Evolutionary conservation across 352 stramenopile species (phyloP).

Genomic region (Plasmopara viticola): DNA sequence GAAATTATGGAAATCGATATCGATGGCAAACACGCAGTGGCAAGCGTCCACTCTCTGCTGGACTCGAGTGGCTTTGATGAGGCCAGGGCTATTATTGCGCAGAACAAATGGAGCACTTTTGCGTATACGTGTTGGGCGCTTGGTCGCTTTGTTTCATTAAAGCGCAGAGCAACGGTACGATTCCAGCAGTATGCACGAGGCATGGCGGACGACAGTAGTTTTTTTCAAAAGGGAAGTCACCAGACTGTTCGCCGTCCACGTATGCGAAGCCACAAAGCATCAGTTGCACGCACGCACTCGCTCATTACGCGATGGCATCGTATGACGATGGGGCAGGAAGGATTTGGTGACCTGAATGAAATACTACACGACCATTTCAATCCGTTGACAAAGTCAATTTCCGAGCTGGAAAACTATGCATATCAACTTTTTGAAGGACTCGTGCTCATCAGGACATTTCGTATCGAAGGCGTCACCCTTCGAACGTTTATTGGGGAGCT

Average conservation of each 20-base stretch:
- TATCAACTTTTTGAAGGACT: constrained; percentile 61
- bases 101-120: constrained; percentile 76
- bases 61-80: constrained; percentile 65
- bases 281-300: constrained; percentile 43
- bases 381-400: constrained; percentile 46
- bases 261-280: constrained; percentile 31
- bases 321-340: constrained; percentile 39
- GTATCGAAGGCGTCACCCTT: constrained; percentile 42
- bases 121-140: constrained; percentile 57
- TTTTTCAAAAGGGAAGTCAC: too few species aligned
- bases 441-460: constrained; percentile 58
- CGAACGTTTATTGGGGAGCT: constrained; percentile 51
- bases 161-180: constrained; percentile 17
- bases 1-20: constrained; percentile 23
- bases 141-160: constrained; percentile 43
- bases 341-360: constrained; percentile 29
- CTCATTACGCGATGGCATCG: constrained; percentile 58
- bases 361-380: constrained; percentile 53
- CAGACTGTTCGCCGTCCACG: constrained; percentile 8
- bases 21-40: constrained; percentile 49
- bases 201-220: constrained; percentile 15
- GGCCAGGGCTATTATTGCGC: constrained; percentile 42
- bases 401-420: constrained; percentile 48
- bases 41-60: constrained; percentile 60
- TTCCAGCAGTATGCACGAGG: constrained; percentile 13